phyloP scores from a whole-genome alignment of 345 rosid species.

The Euphorbia peplus region DNA sequence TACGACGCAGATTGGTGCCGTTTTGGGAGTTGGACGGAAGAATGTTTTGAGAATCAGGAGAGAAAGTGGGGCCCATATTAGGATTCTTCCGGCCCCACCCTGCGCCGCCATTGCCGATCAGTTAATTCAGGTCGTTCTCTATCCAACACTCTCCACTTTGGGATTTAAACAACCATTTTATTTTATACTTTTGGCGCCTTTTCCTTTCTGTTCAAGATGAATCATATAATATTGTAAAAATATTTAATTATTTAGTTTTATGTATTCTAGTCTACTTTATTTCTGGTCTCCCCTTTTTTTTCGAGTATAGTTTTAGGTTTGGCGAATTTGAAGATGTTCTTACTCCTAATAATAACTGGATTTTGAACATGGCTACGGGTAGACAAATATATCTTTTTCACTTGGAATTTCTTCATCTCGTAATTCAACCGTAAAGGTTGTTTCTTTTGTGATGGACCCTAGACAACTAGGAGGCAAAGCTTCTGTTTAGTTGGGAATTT shows the following conservation, averaged over 20 bases:
- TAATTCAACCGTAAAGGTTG: background rate
- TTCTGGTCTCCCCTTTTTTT: background rate
- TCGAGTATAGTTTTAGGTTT: background rate
- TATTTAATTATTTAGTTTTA: background rate
- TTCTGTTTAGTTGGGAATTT: background rate
- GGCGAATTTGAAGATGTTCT: background rate
- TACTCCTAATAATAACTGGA: background rate
- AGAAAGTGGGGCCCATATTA: conserved; percentile 49
- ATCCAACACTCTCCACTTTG: background rate
- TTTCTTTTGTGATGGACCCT: background rate
- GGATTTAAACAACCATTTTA: too few species aligned
- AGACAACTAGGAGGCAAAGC: background rate
- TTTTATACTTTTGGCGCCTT: too few species aligned
- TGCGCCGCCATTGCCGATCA: conserved; percentile 45
- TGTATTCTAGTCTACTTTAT: background rate
- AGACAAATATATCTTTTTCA: too few species aligned
- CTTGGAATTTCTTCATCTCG: background rate
- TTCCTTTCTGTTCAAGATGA: too few species aligned
- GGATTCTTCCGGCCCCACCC: conserved; percentile 51
- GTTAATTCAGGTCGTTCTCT: conserved; percentile 50
- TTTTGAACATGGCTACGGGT: background rate
- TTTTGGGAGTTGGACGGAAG: conserved; percentile 48
- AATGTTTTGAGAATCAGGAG: conserved; percentile 44
- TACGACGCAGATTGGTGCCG: conserved; percentile 46
- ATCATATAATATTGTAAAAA: background rate